Conservation (phyloP, 805 yeast genomes). For the Cyberlindnera galapagoensis region DNA sequence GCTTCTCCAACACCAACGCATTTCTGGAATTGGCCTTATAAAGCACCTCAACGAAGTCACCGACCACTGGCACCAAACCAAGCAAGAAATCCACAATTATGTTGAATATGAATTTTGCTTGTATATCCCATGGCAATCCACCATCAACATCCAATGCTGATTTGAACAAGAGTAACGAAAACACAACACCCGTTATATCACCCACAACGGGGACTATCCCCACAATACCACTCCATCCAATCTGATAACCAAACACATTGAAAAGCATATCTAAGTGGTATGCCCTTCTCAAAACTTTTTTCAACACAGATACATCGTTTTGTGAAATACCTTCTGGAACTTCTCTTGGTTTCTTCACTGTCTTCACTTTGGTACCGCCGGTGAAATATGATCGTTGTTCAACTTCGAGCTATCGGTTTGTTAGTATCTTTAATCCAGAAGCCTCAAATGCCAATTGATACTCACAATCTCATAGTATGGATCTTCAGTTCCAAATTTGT, state of each 20-base stretch:
- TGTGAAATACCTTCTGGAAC: slow-evolving; percentile 52
- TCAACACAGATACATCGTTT: slow-evolving; percentile 45
- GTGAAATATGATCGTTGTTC: slow-evolving; percentile 19
- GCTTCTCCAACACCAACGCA: slow-evolving; percentile 54
- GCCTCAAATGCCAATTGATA: background rate
- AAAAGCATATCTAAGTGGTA: slow-evolving; percentile 65
- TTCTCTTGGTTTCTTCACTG: slow-evolving; percentile 24
- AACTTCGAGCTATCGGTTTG: slow-evolving; percentile 14
- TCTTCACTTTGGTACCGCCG: slow-evolving; percentile 15
- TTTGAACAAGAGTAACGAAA: slow-evolving; percentile 40
- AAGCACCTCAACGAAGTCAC: slow-evolving; percentile 60
- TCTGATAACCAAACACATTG: slow-evolving; percentile 50
- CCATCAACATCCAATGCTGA: slow-evolving; percentile 49
- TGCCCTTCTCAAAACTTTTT: slow-evolving; percentile 50
- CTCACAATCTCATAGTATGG: slow-evolving; percentile 35
- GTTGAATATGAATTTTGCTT: slow-evolving; percentile 50
- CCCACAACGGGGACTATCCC: slow-evolving; percentile 70
- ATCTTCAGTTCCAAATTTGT: slow-evolving; percentile 36
- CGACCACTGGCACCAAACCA: slow-evolving; percentile 74
- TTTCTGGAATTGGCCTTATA: slow-evolving; percentile 77
- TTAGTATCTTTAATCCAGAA: background rate
- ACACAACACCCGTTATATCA: slow-evolving; percentile 41
- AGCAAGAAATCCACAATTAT: slow-evolving; percentile 60
- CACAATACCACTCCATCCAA: slow-evolving; percentile 66
- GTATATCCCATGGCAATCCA: slow-evolving; percentile 55